These are phyloP conservation scores for Huntiella omanensis DNA, from an alignment of 2,329 filamentous ascomycete species.

Conservation along the genomic window DNA sequence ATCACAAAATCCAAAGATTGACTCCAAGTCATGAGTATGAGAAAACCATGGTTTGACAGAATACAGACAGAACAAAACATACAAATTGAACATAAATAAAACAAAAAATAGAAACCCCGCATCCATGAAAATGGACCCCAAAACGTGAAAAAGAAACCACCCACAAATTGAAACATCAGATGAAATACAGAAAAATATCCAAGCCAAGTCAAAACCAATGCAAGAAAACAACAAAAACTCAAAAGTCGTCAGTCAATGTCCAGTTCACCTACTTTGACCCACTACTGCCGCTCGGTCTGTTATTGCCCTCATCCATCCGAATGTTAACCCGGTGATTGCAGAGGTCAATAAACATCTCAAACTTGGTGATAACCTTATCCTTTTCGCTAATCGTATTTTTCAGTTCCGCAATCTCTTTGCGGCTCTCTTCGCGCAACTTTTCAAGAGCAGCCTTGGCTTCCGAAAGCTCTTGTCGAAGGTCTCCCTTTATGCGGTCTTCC, in stretches of 20 bases:
- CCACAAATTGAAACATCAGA: not conserved
- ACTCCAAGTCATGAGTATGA: too few species aligned
- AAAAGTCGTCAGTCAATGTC: not conserved
- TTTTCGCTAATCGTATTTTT: constrained; percentile 43
- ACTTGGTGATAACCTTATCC: constrained; percentile 41
- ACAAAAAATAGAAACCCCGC: not conserved
- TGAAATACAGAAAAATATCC: too few species aligned
- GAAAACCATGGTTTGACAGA: not conserved
- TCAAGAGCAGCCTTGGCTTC: constrained; percentile 37
- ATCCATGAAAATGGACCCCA: not conserved
- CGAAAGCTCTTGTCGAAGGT: constrained; percentile 40
- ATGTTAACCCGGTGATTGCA: constrained; percentile 49
- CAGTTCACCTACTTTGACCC: constrained; percentile 2
- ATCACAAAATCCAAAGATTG: too few species aligned
- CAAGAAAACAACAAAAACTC: not conserved
- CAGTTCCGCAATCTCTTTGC: constrained; percentile 38
- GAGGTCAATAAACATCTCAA: constrained; percentile 53
- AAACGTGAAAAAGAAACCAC: not conserved
- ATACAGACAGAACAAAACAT: not conserved
- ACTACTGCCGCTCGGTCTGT: constrained; percentile 12
- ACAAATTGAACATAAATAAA: not conserved
- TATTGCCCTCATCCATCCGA: constrained; percentile 22
- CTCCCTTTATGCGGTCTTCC: constrained; percentile 44
- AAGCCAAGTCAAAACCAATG: too few species aligned
- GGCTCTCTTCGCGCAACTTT: constrained; percentile 34